Base-by-base conservation (phyloP, 176 grass and related monocot genomes). In the Carex littledalei region DNA sequence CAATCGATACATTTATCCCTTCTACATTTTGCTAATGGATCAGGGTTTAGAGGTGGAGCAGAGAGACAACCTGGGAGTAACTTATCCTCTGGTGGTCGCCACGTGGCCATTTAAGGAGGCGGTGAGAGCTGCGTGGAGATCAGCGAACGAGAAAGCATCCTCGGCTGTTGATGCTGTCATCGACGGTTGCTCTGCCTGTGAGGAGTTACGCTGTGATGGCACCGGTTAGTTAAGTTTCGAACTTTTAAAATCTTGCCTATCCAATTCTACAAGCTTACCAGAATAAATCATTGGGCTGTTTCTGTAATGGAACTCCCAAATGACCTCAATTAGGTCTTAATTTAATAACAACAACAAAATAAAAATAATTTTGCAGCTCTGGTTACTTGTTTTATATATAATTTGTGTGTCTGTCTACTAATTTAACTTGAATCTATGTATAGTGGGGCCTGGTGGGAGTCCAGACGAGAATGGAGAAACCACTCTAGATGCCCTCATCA, bases 401-500 rank as follows among this genome's bases (percentile, higher is more conserved):
- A 81, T 52, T 32, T 64, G 67, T 78, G 15, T 73, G 15, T 34
- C 22, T 86, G 21, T 52, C 17, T 18, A 71, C 73, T 88, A 61
- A 85, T 84, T 75, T 21, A 63, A 9, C 58, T 83, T 86, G 63
- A 24, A 16, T 41, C 31, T 81, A 34, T 65, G 31, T 37, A 13
- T 82, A 98, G 95, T 98, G 87, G 95, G 91, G 78, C 95, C 93
- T 50, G 89, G 95, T 85, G 95, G 95, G 59, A 93, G 95, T 85
- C 93, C 93, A 63, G 95, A 98, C 67, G 95, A 95, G 80, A 92
- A 95, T 3, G 91, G 93, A 34, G 93, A 98, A 93, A 98, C 95
- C 54, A 98, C 95, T 78, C 85, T 98, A 86, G 95, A 98, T 90
- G 95, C 91, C 85, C 95, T 98, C 83, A 92, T 95, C 82, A 98